These are phyloP conservation scores for Trypanosoma rangeli DNA, from an alignment of 208 protist species.

Conservation along the genomic window DNA sequence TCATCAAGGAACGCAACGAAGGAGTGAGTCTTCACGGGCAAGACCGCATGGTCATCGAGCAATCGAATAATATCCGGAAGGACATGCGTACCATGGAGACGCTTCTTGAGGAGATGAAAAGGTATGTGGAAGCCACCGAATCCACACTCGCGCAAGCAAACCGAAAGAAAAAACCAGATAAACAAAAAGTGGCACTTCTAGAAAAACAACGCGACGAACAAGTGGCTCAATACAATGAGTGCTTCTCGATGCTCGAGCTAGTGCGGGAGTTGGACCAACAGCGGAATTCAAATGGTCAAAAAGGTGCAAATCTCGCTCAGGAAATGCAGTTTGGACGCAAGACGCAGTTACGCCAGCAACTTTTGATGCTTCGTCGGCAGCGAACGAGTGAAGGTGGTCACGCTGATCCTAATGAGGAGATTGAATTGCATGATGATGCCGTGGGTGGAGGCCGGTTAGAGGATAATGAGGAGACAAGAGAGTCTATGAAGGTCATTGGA, in stretches of 20 bases:
- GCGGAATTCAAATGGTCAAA: slow-evolving; percentile 29
- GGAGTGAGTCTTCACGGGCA: slow-evolving; percentile 46
- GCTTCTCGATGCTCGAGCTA: slow-evolving; percentile 44
- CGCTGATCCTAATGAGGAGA: slow-evolving; percentile 27
- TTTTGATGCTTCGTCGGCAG: slow-evolving; percentile 41
- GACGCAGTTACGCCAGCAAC: slow-evolving; percentile 53
- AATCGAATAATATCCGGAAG: slow-evolving; percentile 63
- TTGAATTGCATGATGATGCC: slow-evolving; percentile 47
- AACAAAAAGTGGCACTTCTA: slow-evolving; percentile 43
- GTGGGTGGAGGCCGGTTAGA: slow-evolving; percentile 65
- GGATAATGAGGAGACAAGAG: slow-evolving; percentile 54
- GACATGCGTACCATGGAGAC: slow-evolving; percentile 61
- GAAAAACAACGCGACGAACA: slow-evolving; percentile 42
- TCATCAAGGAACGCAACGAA: slow-evolving; percentile 66
- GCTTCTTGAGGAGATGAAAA: slow-evolving; percentile 47
- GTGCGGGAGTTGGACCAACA: slow-evolving; percentile 54
- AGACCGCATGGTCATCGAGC: slow-evolving; percentile 61
- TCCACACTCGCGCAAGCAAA: slow-evolving; percentile 40
- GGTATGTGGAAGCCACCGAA: slow-evolving; percentile 49
- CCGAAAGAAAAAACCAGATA: slow-evolving; percentile 51
- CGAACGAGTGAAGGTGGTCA: slow-evolving; percentile 23
- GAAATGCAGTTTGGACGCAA: slow-evolving; percentile 53
- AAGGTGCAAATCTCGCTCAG: slow-evolving; percentile 37
- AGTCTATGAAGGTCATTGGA: slow-evolving; percentile 63
- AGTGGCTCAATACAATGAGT: slow-evolving; percentile 45